A percentile compares a stretch with the other conserved stretches of the same genome.
These are phyloP conservation scores for Ampelocalamus luodianensis DNA, from an alignment of 176 grass and related monocot genomes.

Conservation along the genomic window DNA sequence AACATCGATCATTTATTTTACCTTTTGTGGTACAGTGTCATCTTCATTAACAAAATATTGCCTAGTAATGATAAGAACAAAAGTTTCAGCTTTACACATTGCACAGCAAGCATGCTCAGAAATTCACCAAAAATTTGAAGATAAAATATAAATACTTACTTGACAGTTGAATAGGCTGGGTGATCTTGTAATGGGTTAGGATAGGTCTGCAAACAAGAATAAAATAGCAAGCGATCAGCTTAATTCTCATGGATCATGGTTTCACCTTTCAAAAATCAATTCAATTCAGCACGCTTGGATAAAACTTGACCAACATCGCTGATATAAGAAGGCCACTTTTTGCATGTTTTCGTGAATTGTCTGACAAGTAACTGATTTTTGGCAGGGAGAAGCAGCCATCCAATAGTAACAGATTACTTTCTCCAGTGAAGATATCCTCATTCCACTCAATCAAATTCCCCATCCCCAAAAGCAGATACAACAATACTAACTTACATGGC, in stretches of 20 bases:
- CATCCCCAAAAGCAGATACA: background rate
- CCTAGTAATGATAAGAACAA: conserved; percentile 52
- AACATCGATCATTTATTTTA: conserved; percentile 16
- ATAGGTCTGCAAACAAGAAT: conserved; percentile 66
- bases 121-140: conserved; percentile 9
- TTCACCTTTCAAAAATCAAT: background rate
- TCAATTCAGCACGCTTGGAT: background rate
- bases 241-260: background rate
- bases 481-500: background rate
- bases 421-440: background rate
- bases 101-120: conserved; percentile 19
- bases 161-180: conserved; percentile 91
- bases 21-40: conserved; percentile 92
- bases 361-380: background rate
- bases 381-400: background rate
- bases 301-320: background rate
- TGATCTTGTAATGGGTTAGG: conserved; percentile 90
- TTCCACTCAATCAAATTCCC: background rate
- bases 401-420: background rate
- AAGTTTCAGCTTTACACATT: conserved; percentile 28
- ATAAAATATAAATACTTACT: conserved; percentile 52
- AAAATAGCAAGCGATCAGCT: conserved; percentile 44
- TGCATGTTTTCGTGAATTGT: conserved; percentile 3
- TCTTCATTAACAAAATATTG: conserved; percentile 93
- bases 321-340: background rate